Base-by-base conservation (phyloP, 208 protist genomes). In the Leishmania arabica region DNA sequence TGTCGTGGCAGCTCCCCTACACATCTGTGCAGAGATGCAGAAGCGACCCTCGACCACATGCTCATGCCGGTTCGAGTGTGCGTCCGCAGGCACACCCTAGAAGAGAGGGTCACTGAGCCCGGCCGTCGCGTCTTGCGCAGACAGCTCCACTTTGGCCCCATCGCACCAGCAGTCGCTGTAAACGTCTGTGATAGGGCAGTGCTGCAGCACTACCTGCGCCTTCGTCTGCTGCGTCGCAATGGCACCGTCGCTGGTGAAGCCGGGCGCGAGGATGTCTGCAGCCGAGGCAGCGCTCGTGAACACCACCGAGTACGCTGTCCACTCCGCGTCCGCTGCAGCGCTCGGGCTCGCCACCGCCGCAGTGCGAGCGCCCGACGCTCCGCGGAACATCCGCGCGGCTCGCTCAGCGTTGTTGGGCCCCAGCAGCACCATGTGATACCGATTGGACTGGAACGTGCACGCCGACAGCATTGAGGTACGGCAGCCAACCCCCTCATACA, bases 401-500 rank as follows among this genome's bases (percentile, higher is more conserved):
- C 85, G 79, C 68, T 82, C 66, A 19, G n/a, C 54, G 19, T 86
- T 84, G 54, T 75, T 83, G 21, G 76, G 68, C 37, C 91, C 89
- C 13, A 95, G 82, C 31, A 95, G 74, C 60, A 93, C 89, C 42
- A 90, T 71, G 75, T 92, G 85, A 51, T 89, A 95, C 76, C 87
- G 89, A 75, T 93, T 95, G 0, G 86, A 76, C n/a, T 80, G 71
- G 19, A 93, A 90, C 15, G 19, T 51, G 83, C 89, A 93, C 11
- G 47, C 34, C 4, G 74, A 60, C 21, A 85, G 56, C 40, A 84
- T 75, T 4, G 71, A 76, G 27, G 79, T 80, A 40, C 74, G 75
- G 71, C 91, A 95, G 53, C 90, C 84, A 7, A 95, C 88, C 7
- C 91, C 89, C 75, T 95, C 91, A 53, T 95, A 93, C 11, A 93